Percentiles rank a stretch among this genome's conserved stretches.
phyloP scores from a whole-genome alignment of 371 early-diverging fungal genomes.

The Circinella minor region DNA sequence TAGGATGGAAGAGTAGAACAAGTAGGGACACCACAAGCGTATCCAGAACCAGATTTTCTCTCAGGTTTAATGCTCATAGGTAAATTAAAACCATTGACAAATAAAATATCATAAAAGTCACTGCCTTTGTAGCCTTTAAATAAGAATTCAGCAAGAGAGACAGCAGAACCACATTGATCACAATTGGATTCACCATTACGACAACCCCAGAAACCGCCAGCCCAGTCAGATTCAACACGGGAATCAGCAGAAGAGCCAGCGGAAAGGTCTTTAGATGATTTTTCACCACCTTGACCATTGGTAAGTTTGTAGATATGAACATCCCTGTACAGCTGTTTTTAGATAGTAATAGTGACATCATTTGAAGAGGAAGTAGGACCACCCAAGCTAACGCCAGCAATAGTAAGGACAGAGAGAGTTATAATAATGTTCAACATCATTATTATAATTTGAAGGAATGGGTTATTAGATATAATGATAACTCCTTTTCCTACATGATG shows the following conservation, averaged over 20 bases:
- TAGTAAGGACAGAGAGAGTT: slow-evolving; percentile 15
- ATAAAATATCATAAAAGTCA: slow-evolving; percentile 45
- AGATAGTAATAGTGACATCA: slow-evolving; percentile 36
- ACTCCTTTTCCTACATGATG: no score
- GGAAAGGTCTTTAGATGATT: slow-evolving; percentile 15
- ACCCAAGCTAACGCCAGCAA: slow-evolving; percentile 30
- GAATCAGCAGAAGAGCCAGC: no score
- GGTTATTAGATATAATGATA: no score
- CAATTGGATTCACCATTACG: slow-evolving; percentile 35
- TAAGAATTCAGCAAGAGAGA: slow-evolving; percentile 46
- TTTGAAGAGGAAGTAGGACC: slow-evolving; percentile 22
- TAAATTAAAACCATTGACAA: slow-evolving; percentile 47
- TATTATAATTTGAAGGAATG: no score
- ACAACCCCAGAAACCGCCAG: slow-evolving; percentile 46
- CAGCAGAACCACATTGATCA: slow-evolving; percentile 25
- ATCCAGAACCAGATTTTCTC: slow-evolving; percentile 24
- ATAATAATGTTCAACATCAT: slow-evolving; percentile 26
- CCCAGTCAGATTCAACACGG: no score
- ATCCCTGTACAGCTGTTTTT: slow-evolving; percentile 36
- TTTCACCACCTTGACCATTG: slow-evolving; percentile 24
- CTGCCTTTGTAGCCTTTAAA: slow-evolving; percentile 28
- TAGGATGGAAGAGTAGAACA: slow-evolving; percentile 37
- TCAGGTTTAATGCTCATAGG: slow-evolving; percentile 38
- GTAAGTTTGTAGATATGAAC: slow-evolving; percentile 40
- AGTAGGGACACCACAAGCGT: slow-evolving; percentile 32